Evolutionary conservation across 2,329 filamentous ascomycete genomes (phyloP), one percentile per base, ranked within the genome.

Genomic region (Aquanectria penicillioides): DNA sequence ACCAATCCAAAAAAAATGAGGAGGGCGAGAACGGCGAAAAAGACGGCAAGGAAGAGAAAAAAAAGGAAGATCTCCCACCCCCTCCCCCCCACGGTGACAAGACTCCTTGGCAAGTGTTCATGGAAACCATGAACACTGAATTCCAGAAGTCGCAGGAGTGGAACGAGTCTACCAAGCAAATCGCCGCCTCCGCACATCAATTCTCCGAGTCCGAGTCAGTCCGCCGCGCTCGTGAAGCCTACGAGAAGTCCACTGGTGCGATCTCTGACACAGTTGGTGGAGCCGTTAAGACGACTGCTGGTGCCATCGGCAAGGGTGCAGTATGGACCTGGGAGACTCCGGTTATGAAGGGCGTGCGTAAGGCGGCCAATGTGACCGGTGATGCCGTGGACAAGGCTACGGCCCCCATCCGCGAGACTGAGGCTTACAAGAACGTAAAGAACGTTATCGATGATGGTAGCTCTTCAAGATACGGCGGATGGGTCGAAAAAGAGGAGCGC

Each of bases 71-170:
- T 61, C 77, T 86, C 23, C 89, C 94, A 11, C 92, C 94, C 18
- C 94, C 94, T 12, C 94, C 95, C n/a, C 94, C 94, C 17, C 95
- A 99, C 73, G 95, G 95, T 61, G 93, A 97, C 80, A 99, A 99
- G 83, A 95, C 94, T 3, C 95, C 95, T 51, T 98, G 95, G 94
- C 93, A 98, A 75, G 95, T 99, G 26, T 99, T 99, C 81, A 92
- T 92, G 72, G 95, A 99, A 74, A 99, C 95, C n/a, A 87, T 99
- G 78, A 88, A 92, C 75, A 85, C 84, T 56, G 95, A 99, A 78
- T 97, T 99, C 80, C 93, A 97, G 77, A 91, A 93, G 49, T 98
- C 94, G 13, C 97, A 98, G 74, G 95, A 99, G 76, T 99, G 95
- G 95, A 97, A 99, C 73, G 95, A 99, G 74, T 97, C 93, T 37